phyloP scores from a whole-genome alignment of 495 filamentous ascomycete genomes.

The Xylaria sp. region DNA sequence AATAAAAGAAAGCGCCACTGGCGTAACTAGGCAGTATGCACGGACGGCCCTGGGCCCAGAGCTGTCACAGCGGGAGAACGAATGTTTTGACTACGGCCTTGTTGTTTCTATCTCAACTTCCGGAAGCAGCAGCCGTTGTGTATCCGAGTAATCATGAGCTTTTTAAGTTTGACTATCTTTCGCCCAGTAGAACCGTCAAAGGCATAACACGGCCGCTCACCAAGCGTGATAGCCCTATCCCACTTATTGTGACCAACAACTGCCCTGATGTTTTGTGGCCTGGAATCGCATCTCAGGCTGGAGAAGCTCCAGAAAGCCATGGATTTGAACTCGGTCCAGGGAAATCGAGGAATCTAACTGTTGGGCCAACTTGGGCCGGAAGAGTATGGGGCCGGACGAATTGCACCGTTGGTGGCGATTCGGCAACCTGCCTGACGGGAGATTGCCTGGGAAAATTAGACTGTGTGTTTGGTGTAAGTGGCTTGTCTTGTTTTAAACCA shows the following conservation, averaged over 20 bases:
- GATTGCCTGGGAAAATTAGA: slow-evolving; percentile 73
- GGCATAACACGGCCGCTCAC: slow-evolving; percentile 36
- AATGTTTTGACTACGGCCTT: slow-evolving; percentile 13
- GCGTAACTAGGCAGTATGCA: slow-evolving; percentile 26
- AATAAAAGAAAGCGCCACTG: background rate
- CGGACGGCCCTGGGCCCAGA: background rate
- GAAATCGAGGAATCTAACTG: slow-evolving; percentile 57
- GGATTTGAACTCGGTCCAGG: slow-evolving; percentile 69
- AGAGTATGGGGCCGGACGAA: slow-evolving; percentile 84
- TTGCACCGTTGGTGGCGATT: slow-evolving; percentile 71
- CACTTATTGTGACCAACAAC: slow-evolving; percentile 66
- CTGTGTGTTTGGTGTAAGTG: slow-evolving; percentile 69
- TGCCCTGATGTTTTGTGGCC: slow-evolving; percentile 75
- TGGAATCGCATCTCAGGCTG: slow-evolving; percentile 71
- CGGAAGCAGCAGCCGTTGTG: slow-evolving; percentile 31
- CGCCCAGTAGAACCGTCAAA: slow-evolving; percentile 31
- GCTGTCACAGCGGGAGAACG: background rate
- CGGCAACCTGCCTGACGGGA: slow-evolving; percentile 70
- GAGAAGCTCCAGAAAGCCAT: slow-evolving; percentile 63
- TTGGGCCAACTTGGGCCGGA: slow-evolving; percentile 76
- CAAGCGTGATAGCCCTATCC: slow-evolving; percentile 48
- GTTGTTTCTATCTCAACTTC: slow-evolving; percentile 17
- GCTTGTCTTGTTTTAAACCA: background rate
- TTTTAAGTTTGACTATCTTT: slow-evolving; percentile 40
- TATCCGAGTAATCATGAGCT: slow-evolving; percentile 40